Conservation (phyloP, 495 filamentous ascomycete species). For the Cudoniella acicularis region DNA sequence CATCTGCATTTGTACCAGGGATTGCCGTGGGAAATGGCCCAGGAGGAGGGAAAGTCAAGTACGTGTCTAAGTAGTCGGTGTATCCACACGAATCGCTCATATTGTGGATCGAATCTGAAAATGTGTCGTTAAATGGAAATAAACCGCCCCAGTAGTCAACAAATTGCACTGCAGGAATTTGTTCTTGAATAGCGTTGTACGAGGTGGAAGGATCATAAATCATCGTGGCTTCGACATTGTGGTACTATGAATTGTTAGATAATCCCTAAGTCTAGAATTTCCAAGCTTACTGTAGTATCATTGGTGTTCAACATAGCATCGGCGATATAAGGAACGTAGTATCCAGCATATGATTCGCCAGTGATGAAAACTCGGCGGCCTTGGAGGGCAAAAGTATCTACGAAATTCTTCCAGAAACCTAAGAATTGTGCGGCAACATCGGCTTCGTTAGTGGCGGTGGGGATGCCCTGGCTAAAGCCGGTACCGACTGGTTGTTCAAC, state of each 20-base stretch:
- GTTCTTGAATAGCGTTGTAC: slow-evolving; percentile 41
- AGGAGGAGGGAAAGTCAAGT: slow-evolving; percentile 66
- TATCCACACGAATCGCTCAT: slow-evolving; percentile 61
- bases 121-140: slow-evolving; percentile 65
- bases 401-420: slow-evolving; percentile 67
- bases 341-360: slow-evolving; percentile 70
- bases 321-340: slow-evolving; percentile 78
- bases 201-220: slow-evolving; percentile 68
- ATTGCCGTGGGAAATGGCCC: slow-evolving; percentile 46
- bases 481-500: slow-evolving; percentile 77
- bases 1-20: slow-evolving; percentile 16
- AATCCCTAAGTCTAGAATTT: not conserved
- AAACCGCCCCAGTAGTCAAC: slow-evolving; percentile 58
- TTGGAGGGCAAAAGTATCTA: slow-evolving; percentile 62
- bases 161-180: slow-evolving; percentile 57
- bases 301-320: slow-evolving; percentile 68
- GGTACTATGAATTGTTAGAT: slow-evolving; percentile 38
- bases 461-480: slow-evolving; percentile 61
- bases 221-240: slow-evolving; percentile 61
- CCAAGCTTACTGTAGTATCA: slow-evolving; percentile 39
- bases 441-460: slow-evolving; percentile 58
- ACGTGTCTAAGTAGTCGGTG: slow-evolving; percentile 54
- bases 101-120: slow-evolving; percentile 52
- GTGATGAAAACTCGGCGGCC: slow-evolving; percentile 63
- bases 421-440: slow-evolving; percentile 67